Conservation (phyloP, 2,329 filamentous ascomycete species). For the Zarea fungicola region DNA sequence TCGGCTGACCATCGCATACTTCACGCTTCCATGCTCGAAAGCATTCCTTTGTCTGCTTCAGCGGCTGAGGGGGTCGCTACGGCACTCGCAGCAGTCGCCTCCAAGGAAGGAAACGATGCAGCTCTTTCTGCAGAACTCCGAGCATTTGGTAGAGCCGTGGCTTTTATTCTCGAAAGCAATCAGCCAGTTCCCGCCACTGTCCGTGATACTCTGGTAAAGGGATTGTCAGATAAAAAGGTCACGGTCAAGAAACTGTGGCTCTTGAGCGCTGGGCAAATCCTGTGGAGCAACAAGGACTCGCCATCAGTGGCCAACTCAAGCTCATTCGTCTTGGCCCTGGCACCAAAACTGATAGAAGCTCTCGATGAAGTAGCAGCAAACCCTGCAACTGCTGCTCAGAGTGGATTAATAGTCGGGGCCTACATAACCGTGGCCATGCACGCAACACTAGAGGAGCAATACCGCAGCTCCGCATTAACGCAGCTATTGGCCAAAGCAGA, state of each 20-base stretch:
- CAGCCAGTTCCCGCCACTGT: constrained; percentile 60
- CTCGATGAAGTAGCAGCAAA: constrained; percentile 78
- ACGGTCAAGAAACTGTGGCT: constrained; percentile 76
- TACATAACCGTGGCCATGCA: constrained; percentile 67
- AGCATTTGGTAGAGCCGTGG: constrained; percentile 62
- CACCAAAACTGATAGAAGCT: constrained; percentile 56
- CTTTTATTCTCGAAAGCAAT: constrained; percentile 56
- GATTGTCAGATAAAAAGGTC: constrained; percentile 78
- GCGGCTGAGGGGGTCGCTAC: constrained; percentile 62
- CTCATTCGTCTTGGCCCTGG: constrained; percentile 48
- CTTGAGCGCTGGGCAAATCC: constrained; percentile 63
- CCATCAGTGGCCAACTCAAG: constrained; percentile 42
- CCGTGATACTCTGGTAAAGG: constrained; percentile 71
- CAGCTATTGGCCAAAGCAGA: constrained; percentile 51
- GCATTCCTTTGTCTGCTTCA: constrained; percentile 53
- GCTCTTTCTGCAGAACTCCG: constrained; percentile 72
- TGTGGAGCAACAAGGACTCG: constrained; percentile 50
- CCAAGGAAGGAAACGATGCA: constrained; percentile 84
- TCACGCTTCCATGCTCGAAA: constrained; percentile 74
- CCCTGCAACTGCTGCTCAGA: constrained; percentile 72
- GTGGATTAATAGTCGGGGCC: constrained; percentile 72
- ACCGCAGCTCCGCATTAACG: constrained; percentile 46
- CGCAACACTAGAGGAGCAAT: constrained; percentile 46
- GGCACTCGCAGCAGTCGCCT: constrained; percentile 61
- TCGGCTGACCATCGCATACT: constrained; percentile 79